Base-by-base conservation (phyloP, 139 green algal species). In the Mychonastes homosphaera region DNA sequence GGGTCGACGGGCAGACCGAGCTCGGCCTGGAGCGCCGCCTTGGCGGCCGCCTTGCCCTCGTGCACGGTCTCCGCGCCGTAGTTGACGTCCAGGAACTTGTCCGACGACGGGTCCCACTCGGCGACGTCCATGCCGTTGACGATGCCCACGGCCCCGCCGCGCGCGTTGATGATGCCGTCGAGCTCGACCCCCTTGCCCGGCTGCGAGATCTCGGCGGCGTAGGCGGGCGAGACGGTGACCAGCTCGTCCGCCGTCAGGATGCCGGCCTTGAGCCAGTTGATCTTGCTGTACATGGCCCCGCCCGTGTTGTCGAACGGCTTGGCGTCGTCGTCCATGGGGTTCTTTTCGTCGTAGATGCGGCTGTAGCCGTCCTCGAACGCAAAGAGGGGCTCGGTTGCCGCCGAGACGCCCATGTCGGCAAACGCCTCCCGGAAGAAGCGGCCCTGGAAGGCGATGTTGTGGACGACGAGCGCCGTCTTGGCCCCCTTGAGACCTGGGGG, bases 61-160 rank as follows among this genome's bases (percentile, higher is more conserved):
- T 70, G 44, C 38, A 91, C 75, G 19, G 63, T 94, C n/a, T 69
- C 65, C 16, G 72, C 75, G 75, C 96, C 86, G 72, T 95, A 99
- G 55, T 87, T 90, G 39, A 95, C 66, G 46, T 89, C 77, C 28
- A 99, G 74, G 79, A 82, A 97, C 80, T 97, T 97, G 80, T 97
- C 90, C 15, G 73, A 81, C 15, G 74, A 65, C 44, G 92, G 92
- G 78, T 87, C 86, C 91, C 91, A 99, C 75, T 97, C 92, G 23
- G 74, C 76, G 16, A 80, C 66, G 58, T 98, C 92, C 90, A 99
- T 98, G 57, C 92, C 92, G 67, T 99, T 99, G n/a, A 97, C 84
- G 52, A 99, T 97, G 61, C 92, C 92, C 70, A 92, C 80, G 12
- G 92, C 80, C 29, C 91, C 91, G 24, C 74, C 53, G 16, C 34